Evolutionary conservation across 2,329 filamentous ascomycete genomes (phyloP).

Genomic region (Trichoderma lentiforme): DNA sequence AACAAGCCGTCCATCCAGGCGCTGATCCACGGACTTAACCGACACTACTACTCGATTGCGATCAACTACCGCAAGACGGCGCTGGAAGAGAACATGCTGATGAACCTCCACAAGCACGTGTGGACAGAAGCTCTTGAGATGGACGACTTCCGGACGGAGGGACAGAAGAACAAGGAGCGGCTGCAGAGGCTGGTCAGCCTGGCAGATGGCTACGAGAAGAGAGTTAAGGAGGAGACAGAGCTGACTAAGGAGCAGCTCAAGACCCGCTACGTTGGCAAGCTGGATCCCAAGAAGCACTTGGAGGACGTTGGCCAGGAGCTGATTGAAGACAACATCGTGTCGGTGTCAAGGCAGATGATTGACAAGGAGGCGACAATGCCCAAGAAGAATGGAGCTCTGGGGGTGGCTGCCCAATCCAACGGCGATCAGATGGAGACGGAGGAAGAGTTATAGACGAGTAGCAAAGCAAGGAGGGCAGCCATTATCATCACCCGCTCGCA

Average conservation of each 20-base stretch:
- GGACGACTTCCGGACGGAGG: constrained; percentile 89
- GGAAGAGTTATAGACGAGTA: constrained; percentile 41
- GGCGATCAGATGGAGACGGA: constrained; percentile 65
- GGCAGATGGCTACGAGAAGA: constrained; percentile 96
- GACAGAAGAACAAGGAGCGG: constrained; percentile 78
- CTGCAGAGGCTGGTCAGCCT: constrained; percentile 84
- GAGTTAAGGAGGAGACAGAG: constrained; percentile 98
- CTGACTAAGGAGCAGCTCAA: constrained; percentile 96
- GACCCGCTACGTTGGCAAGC: constrained; percentile 97
- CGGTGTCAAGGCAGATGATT: constrained; percentile 98
- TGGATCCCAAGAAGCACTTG: constrained; percentile 98
- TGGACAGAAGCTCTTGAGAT: constrained; percentile 98
- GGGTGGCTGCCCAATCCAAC: constrained; percentile 48
- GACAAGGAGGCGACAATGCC: constrained; percentile 97
- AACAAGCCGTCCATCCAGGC: constrained; percentile 99
- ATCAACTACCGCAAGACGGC: constrained; percentile 98
- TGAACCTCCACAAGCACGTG: constrained; percentile 99
- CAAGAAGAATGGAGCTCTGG: constrained; percentile 55
- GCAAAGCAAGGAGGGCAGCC: constrained; percentile 19
- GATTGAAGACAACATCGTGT: constrained; percentile 99
- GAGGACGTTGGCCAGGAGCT: constrained; percentile 94
- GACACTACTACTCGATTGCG: constrained; percentile 98
- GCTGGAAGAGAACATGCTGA: constrained; percentile 98
- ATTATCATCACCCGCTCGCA: background rate
- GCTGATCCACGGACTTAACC: constrained; percentile 94